phyloP scores from a whole-genome alignment of 1,139 yeast species.

The Geotrichum carabidarum region DNA sequence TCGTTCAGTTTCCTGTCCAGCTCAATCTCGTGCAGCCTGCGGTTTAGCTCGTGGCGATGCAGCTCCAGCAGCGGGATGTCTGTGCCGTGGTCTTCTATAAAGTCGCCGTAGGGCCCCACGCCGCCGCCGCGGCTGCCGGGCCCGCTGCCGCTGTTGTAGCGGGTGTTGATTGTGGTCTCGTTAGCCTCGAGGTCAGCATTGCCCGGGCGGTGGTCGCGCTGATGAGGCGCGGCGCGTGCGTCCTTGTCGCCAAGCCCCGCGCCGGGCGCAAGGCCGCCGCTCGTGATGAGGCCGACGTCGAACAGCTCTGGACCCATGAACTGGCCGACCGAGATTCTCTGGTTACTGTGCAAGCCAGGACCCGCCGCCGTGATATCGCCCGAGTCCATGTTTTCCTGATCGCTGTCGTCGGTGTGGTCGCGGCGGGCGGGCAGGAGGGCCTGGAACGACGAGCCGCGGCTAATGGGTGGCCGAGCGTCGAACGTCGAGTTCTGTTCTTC shows the following conservation, averaged over 20 bases:
- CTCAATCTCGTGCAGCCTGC: constrained; percentile 24
- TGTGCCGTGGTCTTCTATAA: background rate
- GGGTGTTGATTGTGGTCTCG: constrained; percentile 11
- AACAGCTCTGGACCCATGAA: constrained; percentile 19
- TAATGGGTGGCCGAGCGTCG: constrained; percentile 9
- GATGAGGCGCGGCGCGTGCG: constrained; percentile 1
- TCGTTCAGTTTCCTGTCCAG: constrained; percentile 26
- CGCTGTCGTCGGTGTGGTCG: background rate
- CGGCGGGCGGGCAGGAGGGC: constrained; percentile 4
- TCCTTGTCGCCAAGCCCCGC: constrained; percentile 20
- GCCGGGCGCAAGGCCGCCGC: constrained; percentile 35
- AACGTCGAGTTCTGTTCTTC: background rate
- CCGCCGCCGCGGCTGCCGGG: background rate
- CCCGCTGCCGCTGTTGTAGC: constrained; percentile 3
- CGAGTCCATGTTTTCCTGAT: background rate
- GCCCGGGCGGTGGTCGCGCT: background rate
- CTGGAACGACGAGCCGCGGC: constrained; percentile 8
- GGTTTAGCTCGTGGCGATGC: constrained; percentile 24
- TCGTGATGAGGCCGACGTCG: constrained; percentile 29
- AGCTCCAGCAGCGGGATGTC: constrained; percentile 30
- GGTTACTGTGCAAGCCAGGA: background rate
- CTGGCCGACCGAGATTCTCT: background rate
- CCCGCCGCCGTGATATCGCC: constrained; percentile 1
- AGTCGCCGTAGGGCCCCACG: constrained; percentile 12
- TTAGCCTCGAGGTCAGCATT: constrained; percentile 10